Evolutionary conservation across 2,329 filamentous ascomycete genomes (phyloP).

Genomic region (Scedosporium aurantiacum): DNA sequence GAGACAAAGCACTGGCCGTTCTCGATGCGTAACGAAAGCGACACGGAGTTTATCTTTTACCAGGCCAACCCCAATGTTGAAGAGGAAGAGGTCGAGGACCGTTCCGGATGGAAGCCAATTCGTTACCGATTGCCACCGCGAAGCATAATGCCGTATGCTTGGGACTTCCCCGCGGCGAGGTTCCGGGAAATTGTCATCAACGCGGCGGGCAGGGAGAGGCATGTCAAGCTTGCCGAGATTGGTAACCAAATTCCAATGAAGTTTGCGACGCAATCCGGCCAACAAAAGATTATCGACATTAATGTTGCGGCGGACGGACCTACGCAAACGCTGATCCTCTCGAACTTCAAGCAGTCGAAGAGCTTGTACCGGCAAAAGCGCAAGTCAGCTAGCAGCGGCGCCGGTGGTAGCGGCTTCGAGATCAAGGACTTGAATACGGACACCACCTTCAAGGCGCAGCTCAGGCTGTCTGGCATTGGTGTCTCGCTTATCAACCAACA

Average conservation of each 20-base stretch:
- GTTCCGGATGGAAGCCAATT: slow-evolving; percentile 84
- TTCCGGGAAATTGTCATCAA: slow-evolving; percentile 83
- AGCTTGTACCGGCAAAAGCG: slow-evolving; percentile 56
- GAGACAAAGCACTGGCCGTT: slow-evolving; percentile 97
- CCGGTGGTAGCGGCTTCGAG: slow-evolving; percentile 55
- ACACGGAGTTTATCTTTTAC: slow-evolving; percentile 92
- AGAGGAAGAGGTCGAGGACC: slow-evolving; percentile 75
- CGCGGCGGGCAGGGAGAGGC: slow-evolving; percentile 46
- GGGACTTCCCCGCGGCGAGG: slow-evolving; percentile 98
- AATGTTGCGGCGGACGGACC: slow-evolving; percentile 93
- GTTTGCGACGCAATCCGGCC: slow-evolving; percentile 54
- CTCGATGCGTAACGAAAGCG: slow-evolving; percentile 96
- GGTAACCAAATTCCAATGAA: slow-evolving; percentile 94
- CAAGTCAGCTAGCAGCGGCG: slow-evolving; percentile 3
- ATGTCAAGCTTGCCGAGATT: slow-evolving; percentile 92
- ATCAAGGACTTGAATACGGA: slow-evolving; percentile 86
- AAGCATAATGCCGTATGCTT: slow-evolving; percentile 98
- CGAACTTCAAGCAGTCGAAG: slow-evolving; percentile 86
- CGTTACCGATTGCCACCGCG: slow-evolving; percentile 83
- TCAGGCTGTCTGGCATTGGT: slow-evolving; percentile 81
- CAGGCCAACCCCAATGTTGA: slow-evolving; percentile 89
- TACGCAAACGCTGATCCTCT: slow-evolving; percentile 86
- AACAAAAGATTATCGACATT: slow-evolving; percentile 86
- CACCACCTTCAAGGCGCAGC: slow-evolving; percentile 77
- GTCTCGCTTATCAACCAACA: slow-evolving; percentile 90